Conservation (phyloP, 306 rosid species). For the Argentina anserina region DNA sequence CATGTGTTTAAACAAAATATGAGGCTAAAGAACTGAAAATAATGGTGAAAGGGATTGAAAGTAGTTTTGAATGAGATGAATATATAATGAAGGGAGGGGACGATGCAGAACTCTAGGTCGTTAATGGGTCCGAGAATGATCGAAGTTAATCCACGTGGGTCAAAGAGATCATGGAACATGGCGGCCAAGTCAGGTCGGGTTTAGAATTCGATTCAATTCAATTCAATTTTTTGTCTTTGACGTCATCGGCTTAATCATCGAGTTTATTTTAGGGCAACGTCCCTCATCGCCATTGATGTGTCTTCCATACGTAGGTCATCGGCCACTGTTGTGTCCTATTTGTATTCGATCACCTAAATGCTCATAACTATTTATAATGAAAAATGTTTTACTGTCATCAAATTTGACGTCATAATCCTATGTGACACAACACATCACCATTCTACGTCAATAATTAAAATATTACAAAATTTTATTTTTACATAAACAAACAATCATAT, state of each 20-base stretch:
- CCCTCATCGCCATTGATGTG: background rate
- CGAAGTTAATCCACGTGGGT: constrained; percentile 29
- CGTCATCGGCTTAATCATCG: constrained; percentile 9
- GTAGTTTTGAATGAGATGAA: constrained; percentile 7
- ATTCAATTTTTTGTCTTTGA: background rate
- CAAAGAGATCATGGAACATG: constrained; percentile 26
- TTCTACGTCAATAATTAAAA: too few relatives aligned
- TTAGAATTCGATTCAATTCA: constrained; percentile 9
- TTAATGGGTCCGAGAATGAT: background rate
- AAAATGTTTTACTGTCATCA: too few relatives aligned
- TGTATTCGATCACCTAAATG: too few relatives aligned
- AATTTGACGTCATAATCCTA: too few relatives aligned
- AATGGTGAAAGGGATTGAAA: constrained; percentile 3
- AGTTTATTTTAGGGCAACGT: background rate
- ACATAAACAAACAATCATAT: too few relatives aligned
- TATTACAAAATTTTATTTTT: too few relatives aligned
- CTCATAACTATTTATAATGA: too few relatives aligned
- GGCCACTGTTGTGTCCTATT: background rate
- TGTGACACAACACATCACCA: too few relatives aligned
- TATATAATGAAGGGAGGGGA: background rate
- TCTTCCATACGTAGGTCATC: background rate
- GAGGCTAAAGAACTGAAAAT: background rate
- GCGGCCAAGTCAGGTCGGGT: constrained; percentile 30
- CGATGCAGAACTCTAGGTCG: background rate
- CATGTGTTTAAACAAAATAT: too few relatives aligned